Evolutionary conservation across 371 early-diverging fungal species (phyloP).

Genomic region (Mucor mucedo): DNA sequence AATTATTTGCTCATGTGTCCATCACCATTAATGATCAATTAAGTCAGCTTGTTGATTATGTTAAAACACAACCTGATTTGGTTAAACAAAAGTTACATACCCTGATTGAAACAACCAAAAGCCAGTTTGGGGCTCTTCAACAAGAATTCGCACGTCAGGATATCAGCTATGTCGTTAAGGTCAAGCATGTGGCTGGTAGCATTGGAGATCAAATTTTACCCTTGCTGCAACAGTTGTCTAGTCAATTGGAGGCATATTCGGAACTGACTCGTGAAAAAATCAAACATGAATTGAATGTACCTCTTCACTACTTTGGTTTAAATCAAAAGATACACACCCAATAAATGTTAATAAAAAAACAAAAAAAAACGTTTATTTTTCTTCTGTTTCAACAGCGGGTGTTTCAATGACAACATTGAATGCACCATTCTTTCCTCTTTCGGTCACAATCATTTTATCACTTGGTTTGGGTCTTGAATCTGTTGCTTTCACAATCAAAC

Average conservation of each 20-base stretch:
- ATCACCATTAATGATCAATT: conserved; percentile 33
- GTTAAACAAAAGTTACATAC: conserved; percentile 51
- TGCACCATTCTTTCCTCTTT: conserved; percentile 41
- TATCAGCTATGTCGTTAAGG: conserved; percentile 54
- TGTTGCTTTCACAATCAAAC: conserved; percentile 48
- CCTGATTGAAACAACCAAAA: conserved; percentile 43
- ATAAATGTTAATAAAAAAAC: conserved; percentile 7
- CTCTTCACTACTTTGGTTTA: conserved; percentile 32
- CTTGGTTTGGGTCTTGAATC: conserved; percentile 31
- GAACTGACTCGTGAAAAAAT: conserved; percentile 29
- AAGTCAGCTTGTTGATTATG: conserved; percentile 34
- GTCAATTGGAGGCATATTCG: conserved; percentile 35
- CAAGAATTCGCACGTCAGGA: conserved; percentile 54
- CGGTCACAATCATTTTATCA: conserved; percentile 36
- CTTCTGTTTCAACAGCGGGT: conserved; percentile 14
- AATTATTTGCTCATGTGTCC: conserved; percentile 15
- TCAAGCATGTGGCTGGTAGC: conserved; percentile 48
- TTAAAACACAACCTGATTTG: conserved; percentile 57
- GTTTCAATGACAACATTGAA: conserved; percentile 48
- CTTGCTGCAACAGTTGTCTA: conserved; percentile 51
- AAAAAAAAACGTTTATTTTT: not conserved
- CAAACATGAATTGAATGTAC: conserved; percentile 27
- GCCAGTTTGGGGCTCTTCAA: conserved; percentile 49
- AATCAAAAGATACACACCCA: conserved; percentile 21
- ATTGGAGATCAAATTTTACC: conserved; percentile 63